phyloP scores from a whole-genome alignment of 1,284 basidiomycete genomes.

The Entoloma clypeatum region DNA sequence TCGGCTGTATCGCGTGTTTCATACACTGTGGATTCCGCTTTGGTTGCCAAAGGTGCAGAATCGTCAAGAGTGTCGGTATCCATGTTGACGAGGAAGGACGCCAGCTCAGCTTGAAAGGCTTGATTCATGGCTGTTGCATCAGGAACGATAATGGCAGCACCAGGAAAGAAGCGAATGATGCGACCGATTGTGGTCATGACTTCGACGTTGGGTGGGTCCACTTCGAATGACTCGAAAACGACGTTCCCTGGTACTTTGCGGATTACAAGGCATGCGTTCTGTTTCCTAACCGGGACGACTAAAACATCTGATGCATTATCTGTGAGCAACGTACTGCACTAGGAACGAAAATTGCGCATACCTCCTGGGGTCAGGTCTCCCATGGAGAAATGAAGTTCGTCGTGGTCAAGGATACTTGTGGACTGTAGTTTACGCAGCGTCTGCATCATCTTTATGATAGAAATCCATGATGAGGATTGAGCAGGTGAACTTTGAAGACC shows the following conservation, averaged over 20 bases:
- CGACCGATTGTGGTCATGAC: slow-evolving; percentile 38
- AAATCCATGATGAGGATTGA: slow-evolving; percentile 21
- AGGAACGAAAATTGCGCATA: slow-evolving; percentile 9
- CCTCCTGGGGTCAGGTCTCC: slow-evolving; percentile 19
- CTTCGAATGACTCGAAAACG: slow-evolving; percentile 41
- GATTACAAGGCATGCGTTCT: slow-evolving; percentile 43
- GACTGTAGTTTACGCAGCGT: slow-evolving; percentile 13
- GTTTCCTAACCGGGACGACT: slow-evolving; percentile 35
- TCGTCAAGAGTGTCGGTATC: slow-evolving; percentile 20
- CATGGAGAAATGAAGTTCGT: slow-evolving; percentile 13
- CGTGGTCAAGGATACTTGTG: background rate
- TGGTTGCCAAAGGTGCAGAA: slow-evolving; percentile 22
- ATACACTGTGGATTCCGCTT: slow-evolving; percentile 25
- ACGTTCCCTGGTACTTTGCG: slow-evolving; percentile 23
- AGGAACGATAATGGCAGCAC: slow-evolving; percentile 25
- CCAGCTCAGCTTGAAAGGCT: slow-evolving; percentile 27
- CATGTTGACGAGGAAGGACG: slow-evolving; percentile 33
- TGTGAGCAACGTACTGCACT: background rate
- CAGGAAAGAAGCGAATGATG: slow-evolving; percentile 33
- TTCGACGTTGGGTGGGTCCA: slow-evolving; percentile 27
- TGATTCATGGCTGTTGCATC: slow-evolving; percentile 16
- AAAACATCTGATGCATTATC: slow-evolving; percentile 25
- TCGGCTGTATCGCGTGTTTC: slow-evolving; percentile 32
- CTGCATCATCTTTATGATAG: slow-evolving; percentile 23
- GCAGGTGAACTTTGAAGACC: background rate